Evolutionary conservation across 345 rosid genomes (phyloP), one percentile per base, ranked within the genome.

Genomic region (Atalantia buxifolia): DNA sequence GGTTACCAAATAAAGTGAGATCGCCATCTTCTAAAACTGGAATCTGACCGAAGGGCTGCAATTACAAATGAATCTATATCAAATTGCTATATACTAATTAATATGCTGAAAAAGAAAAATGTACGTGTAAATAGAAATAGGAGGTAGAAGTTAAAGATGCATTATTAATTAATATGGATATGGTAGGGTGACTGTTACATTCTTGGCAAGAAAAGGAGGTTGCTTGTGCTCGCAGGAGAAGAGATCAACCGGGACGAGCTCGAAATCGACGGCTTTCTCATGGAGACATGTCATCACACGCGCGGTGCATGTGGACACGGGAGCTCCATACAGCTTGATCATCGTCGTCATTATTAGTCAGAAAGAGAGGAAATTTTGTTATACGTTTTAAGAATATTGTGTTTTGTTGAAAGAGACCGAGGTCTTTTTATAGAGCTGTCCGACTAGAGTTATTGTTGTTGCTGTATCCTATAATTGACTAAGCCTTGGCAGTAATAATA

Each of bases 11-110:
- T 75, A 92, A 76, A n/a, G 87, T 90, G 31, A 92, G 86, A 80
- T 91, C 93, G 9, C 79, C 93, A 65, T 94, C 98, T 88, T 94
- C 94, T 25, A 94, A 87, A 22, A 81, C 97, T 35, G 98, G 98
- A 82, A 94, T 80, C 74, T 75, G 89, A 40, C 98, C 98, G 25
- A 94, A 94, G 19, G 98, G 98, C 98, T 92, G 88, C 86, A 84
- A 85, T 77, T 16, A 18, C 21, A 59, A 77, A 36, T 25, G 24
- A 79, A 40, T 22, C 56, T 27, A 33, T 2, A 70, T 18, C 57
- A 42, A 35, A 18, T 16, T 4, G 50, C 50, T 45, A 45, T 45
- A 1, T 13, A 45, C 1, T 45, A 45, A 45, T 45, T 45, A 45
- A 45, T 45, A 45, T 1, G 18, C 50, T 45, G 48, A 13, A 45